Base-by-base conservation (phyloP, 164 flowering plant genomes). In the Chloranthus sessilifolius region DNA sequence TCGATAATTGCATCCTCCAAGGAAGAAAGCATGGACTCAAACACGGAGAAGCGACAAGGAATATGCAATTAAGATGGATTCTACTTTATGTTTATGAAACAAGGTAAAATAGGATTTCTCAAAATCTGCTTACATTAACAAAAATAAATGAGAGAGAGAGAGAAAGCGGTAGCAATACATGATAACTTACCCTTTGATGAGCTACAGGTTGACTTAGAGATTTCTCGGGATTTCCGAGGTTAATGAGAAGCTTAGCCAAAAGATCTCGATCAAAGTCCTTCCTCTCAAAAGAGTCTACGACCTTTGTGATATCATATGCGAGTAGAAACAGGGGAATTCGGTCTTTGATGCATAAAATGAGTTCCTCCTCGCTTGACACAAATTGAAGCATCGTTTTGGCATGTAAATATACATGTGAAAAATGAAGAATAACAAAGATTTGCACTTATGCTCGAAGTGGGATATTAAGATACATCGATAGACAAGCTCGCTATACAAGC, bases 201-300 rank as follows among this genome's bases (percentile, higher is more conserved):
- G 80, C 30, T 82, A 79, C 12, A 6, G n/a, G 48, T 56, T 60
- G 69, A 46, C 47, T 82, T 37, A 88, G 49, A 40, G 47, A 60
- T 53, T 41, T 83, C 84, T 31, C 26, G 66, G 26, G 79, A 50
- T 35, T 54, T 76, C 22, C 76, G 8, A 85, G 86, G 43, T 59
- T 73, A 15, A 81, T 74, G 0, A 88, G 83, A 52, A 88, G 86
- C 65, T 69, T 76, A 10, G 84, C 77, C 59, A 88, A 60, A 26
- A 70, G 68, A 58, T 76, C 88, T 60, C 95, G 73, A 52, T 88
- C 95, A 58, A 46, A 50, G 56, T 82, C 91, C n/a, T n/a, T n/a
- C 61, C 86, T 69, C 69, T 88, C 96, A 59, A 88, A 88, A 3
- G 96, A 88, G 58, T 88, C 86, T 9, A 66, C 66, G 20, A 88